Conservation (phyloP, 768 basidiomycete species). For the Mycena filopes region DNA sequence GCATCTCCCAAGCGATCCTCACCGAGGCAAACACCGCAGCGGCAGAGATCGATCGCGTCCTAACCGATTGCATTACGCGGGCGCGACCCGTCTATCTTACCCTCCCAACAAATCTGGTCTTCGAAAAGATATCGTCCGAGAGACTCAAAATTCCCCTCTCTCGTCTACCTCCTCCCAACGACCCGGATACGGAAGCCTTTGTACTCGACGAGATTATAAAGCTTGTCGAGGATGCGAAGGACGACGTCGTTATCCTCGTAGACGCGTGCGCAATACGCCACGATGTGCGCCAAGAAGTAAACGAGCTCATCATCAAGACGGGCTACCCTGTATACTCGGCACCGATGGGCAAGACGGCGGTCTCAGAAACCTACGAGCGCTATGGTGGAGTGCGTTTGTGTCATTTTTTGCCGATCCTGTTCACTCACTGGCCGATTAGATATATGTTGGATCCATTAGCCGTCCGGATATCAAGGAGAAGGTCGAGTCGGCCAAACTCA, state of each 20-base stretch:
- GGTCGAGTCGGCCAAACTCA: conserved; percentile 80
- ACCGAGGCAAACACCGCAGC: conserved; percentile 64
- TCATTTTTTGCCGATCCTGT: neutral
- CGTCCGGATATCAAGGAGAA: conserved; percentile 73
- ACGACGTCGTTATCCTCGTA: conserved; percentile 79
- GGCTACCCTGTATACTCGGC: conserved; percentile 79
- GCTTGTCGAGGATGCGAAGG: conserved; percentile 69
- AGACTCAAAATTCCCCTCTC: conserved; percentile 70
- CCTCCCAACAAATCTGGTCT: conserved; percentile 86
- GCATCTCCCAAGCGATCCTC: conserved; percentile 73
- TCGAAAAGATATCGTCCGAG: conserved; percentile 70
- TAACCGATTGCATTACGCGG: conserved; percentile 74
- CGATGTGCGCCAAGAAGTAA: conserved; percentile 68
- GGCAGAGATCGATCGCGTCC: conserved; percentile 79
- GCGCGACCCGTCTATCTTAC: conserved; percentile 90
- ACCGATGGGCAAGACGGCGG: conserved; percentile 84
- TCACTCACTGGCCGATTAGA: conserved; percentile 50
- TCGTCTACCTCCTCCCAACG: conserved; percentile 60
- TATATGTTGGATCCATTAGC: conserved; percentile 80
- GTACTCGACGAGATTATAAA: conserved; percentile 80
- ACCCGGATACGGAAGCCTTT: conserved; percentile 67
- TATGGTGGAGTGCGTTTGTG: conserved; percentile 78
- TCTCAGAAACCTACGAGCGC: conserved; percentile 76
- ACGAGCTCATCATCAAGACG: conserved; percentile 70
- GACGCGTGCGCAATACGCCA: conserved; percentile 87